Evolutionary conservation across 2,329 filamentous ascomycete species (phyloP).

Genomic region (Geoglossum cookeanum): DNA sequence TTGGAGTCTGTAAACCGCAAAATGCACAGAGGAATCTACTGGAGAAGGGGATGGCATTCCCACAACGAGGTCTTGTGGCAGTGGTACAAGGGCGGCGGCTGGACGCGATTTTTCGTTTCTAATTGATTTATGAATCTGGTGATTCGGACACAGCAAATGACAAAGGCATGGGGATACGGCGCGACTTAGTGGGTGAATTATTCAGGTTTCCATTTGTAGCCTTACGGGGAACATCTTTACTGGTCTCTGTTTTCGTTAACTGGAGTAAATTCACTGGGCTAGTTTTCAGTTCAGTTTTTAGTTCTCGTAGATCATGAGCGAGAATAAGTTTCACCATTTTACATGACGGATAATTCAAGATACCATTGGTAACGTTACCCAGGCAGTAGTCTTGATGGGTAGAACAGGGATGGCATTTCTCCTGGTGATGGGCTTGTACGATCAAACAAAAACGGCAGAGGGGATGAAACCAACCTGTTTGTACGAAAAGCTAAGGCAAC

Average conservation of each 20-base stretch:
- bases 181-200: not conserved
- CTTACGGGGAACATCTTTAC: not conserved
- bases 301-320: not conserved
- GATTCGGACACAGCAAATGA: not conserved
- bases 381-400: not conserved
- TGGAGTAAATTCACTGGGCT: not conserved
- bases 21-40: not conserved
- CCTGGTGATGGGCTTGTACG: not conserved
- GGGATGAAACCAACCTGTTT: not conserved
- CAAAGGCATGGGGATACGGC: constrained; percentile 2
- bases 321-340: not conserved
- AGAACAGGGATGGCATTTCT: not conserved
- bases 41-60: not conserved
- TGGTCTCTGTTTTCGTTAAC: not conserved
- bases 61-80: not conserved
- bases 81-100: not conserved
- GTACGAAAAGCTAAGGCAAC: not conserved
- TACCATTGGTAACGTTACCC: not conserved
- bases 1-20: not conserved
- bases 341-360: not conserved
- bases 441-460: not conserved
- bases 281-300: not conserved
- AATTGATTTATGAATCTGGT: not conserved
- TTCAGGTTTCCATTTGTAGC: not conserved
- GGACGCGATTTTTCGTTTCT: not conserved